Percentiles rank a stretch among this genome's conserved stretches.
phyloP scores from a whole-genome alignment of 495 filamentous ascomycete species.

The Lophiostoma macrostomum region DNA sequence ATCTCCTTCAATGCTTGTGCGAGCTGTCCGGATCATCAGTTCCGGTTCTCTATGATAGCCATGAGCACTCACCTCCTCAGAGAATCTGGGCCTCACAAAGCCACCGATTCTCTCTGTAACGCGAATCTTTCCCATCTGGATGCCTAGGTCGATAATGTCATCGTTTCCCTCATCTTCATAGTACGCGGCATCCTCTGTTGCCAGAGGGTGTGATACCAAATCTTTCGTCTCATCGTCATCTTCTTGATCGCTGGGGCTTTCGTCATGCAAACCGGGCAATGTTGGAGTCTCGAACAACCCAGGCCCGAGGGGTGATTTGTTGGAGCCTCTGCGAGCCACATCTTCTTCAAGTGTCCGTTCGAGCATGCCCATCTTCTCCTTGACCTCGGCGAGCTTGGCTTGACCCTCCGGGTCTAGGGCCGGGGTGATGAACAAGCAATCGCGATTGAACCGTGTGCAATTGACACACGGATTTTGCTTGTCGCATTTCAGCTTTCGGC shows the following conservation, averaged over 20 bases:
- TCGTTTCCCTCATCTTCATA: constrained; percentile 56
- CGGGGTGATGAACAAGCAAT: constrained; percentile 64
- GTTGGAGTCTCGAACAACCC: neutral
- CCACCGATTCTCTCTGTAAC: constrained; percentile 70
- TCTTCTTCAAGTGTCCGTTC: constrained; percentile 61
- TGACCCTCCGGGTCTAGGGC: constrained; percentile 60
- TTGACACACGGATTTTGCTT: constrained; percentile 70
- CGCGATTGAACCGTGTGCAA: constrained; percentile 58
- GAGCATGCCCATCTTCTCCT: constrained; percentile 64
- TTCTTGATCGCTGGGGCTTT: constrained; percentile 43
- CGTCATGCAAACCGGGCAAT: constrained; percentile 33
- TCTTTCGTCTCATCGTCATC: constrained; percentile 44
- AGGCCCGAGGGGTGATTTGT: neutral
- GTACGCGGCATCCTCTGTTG: constrained; percentile 60
- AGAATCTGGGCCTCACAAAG: constrained; percentile 53
- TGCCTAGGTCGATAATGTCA: constrained; percentile 66
- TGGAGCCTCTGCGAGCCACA: constrained; percentile 38
- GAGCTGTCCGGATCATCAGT: constrained; percentile 6
- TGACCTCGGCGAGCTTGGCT: constrained; percentile 62
- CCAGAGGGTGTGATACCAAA: constrained; percentile 54
- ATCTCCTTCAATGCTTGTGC: constrained; percentile 23
- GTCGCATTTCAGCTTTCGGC: constrained; percentile 78
- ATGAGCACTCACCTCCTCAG: constrained; percentile 59
- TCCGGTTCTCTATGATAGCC: neutral
- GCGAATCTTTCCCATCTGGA: constrained; percentile 66